Evolutionary conservation across 768 basidiomycete species (phyloP).

Genomic region (Termitomyces sp.): DNA sequence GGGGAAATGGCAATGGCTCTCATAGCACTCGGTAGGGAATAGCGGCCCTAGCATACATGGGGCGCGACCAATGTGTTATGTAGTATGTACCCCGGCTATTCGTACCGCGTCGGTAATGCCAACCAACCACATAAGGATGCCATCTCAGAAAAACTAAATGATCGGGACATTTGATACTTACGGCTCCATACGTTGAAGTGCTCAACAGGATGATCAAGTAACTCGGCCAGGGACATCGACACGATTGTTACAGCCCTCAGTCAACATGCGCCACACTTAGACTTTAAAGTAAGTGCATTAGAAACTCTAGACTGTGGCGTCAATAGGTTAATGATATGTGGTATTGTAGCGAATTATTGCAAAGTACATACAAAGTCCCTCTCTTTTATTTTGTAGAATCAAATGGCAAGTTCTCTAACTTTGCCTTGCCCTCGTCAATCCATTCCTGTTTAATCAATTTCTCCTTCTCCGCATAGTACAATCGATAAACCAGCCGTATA

Average conservation of each 20-base stretch:
- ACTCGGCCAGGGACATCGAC: background rate
- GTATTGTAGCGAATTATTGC: background rate
- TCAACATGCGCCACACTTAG: background rate
- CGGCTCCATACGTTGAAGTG: no score
- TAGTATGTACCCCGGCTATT: no score
- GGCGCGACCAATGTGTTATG: no score
- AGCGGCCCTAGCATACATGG: no score
- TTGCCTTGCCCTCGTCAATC: conserved; percentile 77
- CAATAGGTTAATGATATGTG: background rate
- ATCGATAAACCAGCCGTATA: conserved; percentile 83
- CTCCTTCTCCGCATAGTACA: conserved; percentile 71
- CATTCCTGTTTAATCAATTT: conserved; percentile 83
- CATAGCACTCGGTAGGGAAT: no score
- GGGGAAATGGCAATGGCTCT: no score
- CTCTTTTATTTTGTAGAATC: conserved; percentile 34
- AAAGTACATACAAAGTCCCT: conserved; percentile 1
- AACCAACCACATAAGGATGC: no score
- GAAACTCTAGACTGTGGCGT: background rate
- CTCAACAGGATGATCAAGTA: no score
- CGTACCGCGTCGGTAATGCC: no score
- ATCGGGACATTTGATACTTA: no score
- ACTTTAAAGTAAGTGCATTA: background rate
- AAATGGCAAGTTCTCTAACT: conserved; percentile 39
- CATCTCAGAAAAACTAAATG: no score
- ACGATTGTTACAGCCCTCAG: background rate